Base-by-base conservation (phyloP, 441 rosid species). In the Metrosideros polymorpha region DNA sequence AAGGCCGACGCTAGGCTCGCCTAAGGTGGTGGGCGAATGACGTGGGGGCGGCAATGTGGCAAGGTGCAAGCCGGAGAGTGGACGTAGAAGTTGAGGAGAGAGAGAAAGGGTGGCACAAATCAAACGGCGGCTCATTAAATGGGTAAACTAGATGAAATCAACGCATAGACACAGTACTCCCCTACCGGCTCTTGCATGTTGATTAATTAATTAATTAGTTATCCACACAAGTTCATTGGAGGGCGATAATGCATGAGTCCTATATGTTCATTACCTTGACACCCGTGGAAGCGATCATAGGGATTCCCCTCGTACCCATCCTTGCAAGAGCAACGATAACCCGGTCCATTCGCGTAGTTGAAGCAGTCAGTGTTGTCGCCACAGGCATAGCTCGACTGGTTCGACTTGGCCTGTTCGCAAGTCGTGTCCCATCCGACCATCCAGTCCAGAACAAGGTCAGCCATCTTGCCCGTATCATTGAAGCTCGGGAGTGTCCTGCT, bases 391-490 rank as follows among this genome's bases (percentile, higher is more conserved):
- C 76, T 17, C 25, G 76, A 4, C 76, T 0, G 3, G 42, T 30
- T 30, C 3, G 0, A 63, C 6, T 0, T 61, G 2, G 42, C 43
- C 25, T 1, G 3, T 17, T 0, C 0, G 25, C 42, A 4, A 2
- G 6, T 63, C 12, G 2, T 12, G 13, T 30, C 0, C 76, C 25
- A 17, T 61, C 10, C 43, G 25, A 63, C 35, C 42, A 63, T 63
- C 75, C 75, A 63, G 25, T 63, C 75, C 13, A 63, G 24, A 63
- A 63, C 42, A 39, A 66, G 45, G 27, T 35, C 77, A 7, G 45
- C 0, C 1, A 0, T 35, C 45, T 66, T 35, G 77, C 4, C 14
- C 14, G 5, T 0, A 35, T 66, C 4, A 0, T 19, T 0, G 0
- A 0, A 0, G 7, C 0, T 30, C 14, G 14, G 45, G 45, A 9